A percentile compares a stretch with the other conserved stretches of the same genome.
Conservation (phyloP, 495 filamentous ascomycete species). For the Wilcoxina mikolae region DNA sequence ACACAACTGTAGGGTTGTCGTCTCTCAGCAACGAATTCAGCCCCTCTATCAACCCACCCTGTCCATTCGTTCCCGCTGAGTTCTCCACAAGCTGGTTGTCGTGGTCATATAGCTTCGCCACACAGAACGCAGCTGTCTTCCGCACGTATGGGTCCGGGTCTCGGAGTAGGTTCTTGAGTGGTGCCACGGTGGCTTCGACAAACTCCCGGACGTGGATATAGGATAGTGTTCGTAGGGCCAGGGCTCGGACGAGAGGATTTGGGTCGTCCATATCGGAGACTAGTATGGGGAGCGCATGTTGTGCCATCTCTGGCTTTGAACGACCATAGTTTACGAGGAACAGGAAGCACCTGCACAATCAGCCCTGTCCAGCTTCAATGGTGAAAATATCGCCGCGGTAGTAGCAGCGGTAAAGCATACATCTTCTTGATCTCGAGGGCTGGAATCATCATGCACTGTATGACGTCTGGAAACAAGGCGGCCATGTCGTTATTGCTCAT, state of each 20-base stretch:
- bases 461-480: slow-evolving; percentile 85
- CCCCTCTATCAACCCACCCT: slow-evolving; percentile 77
- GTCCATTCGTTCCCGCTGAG: slow-evolving; percentile 17
- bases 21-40: slow-evolving; percentile 83
- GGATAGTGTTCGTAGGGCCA: slow-evolving; percentile 87
- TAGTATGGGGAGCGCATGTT: slow-evolving; percentile 81
- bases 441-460: slow-evolving; percentile 83
- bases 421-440: slow-evolving; percentile 99
- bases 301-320: slow-evolving; percentile 82
- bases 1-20: slow-evolving; percentile 93
- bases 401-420: slow-evolving; percentile 41
- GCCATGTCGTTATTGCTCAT: slow-evolving; percentile 99
- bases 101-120: slow-evolving; percentile 96
- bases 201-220: slow-evolving; percentile 97
- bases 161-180: slow-evolving; percentile 67
- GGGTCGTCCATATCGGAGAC: slow-evolving; percentile 82
- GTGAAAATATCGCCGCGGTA: no score
- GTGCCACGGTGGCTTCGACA: slow-evolving; percentile 73
- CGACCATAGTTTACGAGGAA: slow-evolving; percentile 95
- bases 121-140: slow-evolving; percentile 91
- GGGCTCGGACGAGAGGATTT: slow-evolving; percentile 83
- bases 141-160: slow-evolving; percentile 92
- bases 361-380: slow-evolving; percentile 8
- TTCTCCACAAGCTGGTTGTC: slow-evolving; percentile 75
- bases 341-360: slow-evolving; percentile 67